These are phyloP conservation scores for Fraxinus greggii DNA, from an alignment of 305 asterid genomes.

Conservation along the genomic window DNA sequence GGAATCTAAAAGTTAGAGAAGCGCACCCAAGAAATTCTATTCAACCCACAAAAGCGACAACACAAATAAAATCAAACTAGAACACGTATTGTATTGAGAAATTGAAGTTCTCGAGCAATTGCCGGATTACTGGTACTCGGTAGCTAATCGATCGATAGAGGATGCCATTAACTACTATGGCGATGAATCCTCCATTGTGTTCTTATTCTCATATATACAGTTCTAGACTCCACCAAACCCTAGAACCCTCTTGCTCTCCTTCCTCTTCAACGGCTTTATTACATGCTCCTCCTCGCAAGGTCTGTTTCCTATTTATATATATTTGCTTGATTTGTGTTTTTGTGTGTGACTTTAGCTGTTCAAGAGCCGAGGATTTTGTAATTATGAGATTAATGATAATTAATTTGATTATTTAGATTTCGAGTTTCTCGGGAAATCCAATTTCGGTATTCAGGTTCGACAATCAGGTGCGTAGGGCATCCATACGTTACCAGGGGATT, in stretches of 20 bases:
- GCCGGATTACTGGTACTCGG: background rate
- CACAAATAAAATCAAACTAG: background rate
- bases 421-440: constrained; percentile 44
- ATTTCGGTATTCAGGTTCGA: constrained; percentile 33
- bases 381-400: constrained; percentile 6
- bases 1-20: background rate
- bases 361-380: background rate
- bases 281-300: constrained; percentile 46
- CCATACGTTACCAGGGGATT: constrained; percentile 15
- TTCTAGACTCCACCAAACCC: constrained; percentile 44
- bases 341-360: background rate
- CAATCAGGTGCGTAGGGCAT: constrained; percentile 32
- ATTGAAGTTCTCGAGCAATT: background rate
- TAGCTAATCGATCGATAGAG: constrained; percentile 4
- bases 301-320: background rate
- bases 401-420: constrained; percentile 35
- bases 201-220: constrained; percentile 4
- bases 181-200: constrained; percentile 45
- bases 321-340: background rate
- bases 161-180: constrained; percentile 54
- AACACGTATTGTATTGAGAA: background rate
- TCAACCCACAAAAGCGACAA: background rate
- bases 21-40: background rate
- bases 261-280: constrained; percentile 35
- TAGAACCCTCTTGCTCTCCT: constrained; percentile 49